phyloP scores from a whole-genome alignment of 768 basidiomycete species.

The Panus rudis region DNA sequence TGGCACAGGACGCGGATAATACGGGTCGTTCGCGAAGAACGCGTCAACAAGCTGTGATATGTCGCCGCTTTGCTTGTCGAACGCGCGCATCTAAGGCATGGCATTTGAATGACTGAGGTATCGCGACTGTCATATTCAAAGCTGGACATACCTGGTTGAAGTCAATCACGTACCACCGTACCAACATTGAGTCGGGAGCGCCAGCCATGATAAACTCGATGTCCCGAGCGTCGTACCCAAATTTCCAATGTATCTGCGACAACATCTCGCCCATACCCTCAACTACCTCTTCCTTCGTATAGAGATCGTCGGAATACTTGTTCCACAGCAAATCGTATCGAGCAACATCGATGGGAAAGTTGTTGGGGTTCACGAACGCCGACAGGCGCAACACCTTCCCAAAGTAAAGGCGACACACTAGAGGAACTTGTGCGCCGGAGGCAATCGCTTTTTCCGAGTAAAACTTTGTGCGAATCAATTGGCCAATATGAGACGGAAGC shows the following conservation, averaged over 20 bases:
- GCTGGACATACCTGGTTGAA: constrained; percentile 26
- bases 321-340: constrained; percentile 14
- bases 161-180: constrained; percentile 19
- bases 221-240: constrained; percentile 25
- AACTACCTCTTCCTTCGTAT: constrained; percentile 11
- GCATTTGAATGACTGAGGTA: too few species aligned
- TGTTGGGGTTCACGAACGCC: constrained; percentile 22
- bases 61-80: constrained; percentile 10
- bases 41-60: constrained; percentile 19
- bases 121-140: too few species aligned
- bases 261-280: constrained; percentile 28
- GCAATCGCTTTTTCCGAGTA: neutral
- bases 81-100: constrained; percentile 23
- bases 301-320: constrained; percentile 4
- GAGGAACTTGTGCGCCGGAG: constrained; percentile 7
- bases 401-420: constrained; percentile 25
- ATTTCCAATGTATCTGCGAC: constrained; percentile 20
- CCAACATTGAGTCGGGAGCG: constrained; percentile 9
- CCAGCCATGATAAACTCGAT: constrained; percentile 27
- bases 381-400: constrained; percentile 17
- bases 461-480: constrained; percentile 9
- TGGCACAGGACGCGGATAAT: constrained; percentile 24
- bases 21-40: constrained; percentile 26
- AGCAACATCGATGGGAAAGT: constrained; percentile 23
- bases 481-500: constrained; percentile 13